Evolutionary conservation across 352 stramenopile species (phyloP), one percentile per base, ranked within the genome.

Genomic region (Blastocystis sp.): DNA sequence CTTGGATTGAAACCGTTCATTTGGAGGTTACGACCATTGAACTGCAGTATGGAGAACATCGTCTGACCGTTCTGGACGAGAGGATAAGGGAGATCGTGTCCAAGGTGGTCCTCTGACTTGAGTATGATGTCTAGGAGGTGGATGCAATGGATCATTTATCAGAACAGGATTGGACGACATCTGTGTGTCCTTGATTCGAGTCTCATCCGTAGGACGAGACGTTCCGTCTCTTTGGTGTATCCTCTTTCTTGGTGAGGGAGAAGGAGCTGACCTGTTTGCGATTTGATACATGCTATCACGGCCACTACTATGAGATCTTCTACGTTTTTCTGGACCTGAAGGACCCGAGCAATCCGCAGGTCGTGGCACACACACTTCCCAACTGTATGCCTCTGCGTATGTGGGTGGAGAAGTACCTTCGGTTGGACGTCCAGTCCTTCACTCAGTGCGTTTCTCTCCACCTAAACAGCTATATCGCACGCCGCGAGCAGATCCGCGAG

Each of bases 221-320:
- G 3, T 78, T 57, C 57, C 67, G 67, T 29, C 38, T 78, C 14
- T 78, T 78, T 61, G 67, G 67, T 56, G 67, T 78, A 6, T 78
- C 67, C 32, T 59, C 67, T 7, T 78, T 78, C 38, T 40, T 51
- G 0, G 57, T 51, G 24, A 78, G 57, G 7, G 21, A 78, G 38
- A 78, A 78, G 36, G 49, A 61, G 29, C 16, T 78, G 36, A 42
- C 42, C 6, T 78, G 67, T 61, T 14, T 78, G 11, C 67, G 67
- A 4, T 78, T 78, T 27, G 67, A 78, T 61, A 78, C 67, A 46
- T 78, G 67, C 51, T 78, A 59, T 61, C 67, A 61, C n/a, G 67
- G 67, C n/a, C 38, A 40, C 42, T 78, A 78, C 38, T 78, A 56
- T 40, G 67, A 78, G 7, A 78, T 78, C 42, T 78, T 40, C 24